Evolutionary conservation across 2,329 filamentous ascomycete species (phyloP), one percentile per base, ranked within the genome.

Genomic region (Ophiosphaerella korrae): DNA sequence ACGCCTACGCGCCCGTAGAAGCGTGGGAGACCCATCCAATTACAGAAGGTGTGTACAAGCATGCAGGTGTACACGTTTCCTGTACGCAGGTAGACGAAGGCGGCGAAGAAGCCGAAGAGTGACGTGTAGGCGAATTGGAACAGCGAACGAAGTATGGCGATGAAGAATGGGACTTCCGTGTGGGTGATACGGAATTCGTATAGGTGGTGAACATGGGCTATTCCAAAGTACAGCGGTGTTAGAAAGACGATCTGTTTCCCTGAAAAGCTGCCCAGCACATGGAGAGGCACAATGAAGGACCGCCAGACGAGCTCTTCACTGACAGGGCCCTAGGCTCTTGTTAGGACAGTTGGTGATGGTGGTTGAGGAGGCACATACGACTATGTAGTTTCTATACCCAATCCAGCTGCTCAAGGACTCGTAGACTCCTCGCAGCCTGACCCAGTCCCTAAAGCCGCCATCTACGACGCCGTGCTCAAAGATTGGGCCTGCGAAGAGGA

Each of bases 251-350:
- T 91, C 35, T 78, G 77, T 2, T 65, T 71, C 3, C 68, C 70
- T 3, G 74, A 70, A 53, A 74, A 37, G 81, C 80, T 43, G 16
- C 91, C 86, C 42, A 92, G 78, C 26, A 97, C 77, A 67, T 97
- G 87, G 9, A 97, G 81, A 2, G 93, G 89, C 34, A 97, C 82
- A 45, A 92, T 87, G 60, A 92, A 85, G 3, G 90, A 91, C 67
- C 94, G 89, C 80, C 97, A 99, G 64, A 97, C 88, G 53, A 96
- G 79, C 75, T 99, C 94, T 77, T 99, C 94, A 9, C 92, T 96
- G 47, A 94, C 78, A 0, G 94, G 92, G 32, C 91, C 92, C 64
- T 71, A 35, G 13, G 41, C 29, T 39, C 29, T 53, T 35, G 61
- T 62, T 39, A 66, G 58, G 16, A 23, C 14, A 1, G 13, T 11